Conservation (phyloP, 768 basidiomycete genomes). For the Suillus subalutaceus region DNA sequence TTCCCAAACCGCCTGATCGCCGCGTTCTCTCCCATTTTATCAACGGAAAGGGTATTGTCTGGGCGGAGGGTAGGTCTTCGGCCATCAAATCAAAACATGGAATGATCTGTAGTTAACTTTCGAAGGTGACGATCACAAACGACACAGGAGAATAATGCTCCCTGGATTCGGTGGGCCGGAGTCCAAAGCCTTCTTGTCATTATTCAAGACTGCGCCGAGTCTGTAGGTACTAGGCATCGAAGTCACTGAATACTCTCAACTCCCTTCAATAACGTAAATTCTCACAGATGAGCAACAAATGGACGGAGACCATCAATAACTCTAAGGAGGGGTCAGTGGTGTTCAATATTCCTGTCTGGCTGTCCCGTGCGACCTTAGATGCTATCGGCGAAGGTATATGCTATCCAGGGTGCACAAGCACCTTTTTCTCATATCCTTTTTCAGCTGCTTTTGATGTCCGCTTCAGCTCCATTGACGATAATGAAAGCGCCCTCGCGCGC, state of each 20-base stretch:
- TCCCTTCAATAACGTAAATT: neutral
- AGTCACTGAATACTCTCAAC: neutral
- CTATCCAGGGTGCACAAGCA: neutral
- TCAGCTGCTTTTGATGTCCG: slow-evolving; percentile 53
- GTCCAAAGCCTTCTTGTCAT: slow-evolving; percentile 50
- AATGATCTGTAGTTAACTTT: neutral
- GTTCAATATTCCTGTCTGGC: slow-evolving; percentile 30
- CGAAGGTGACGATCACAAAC: slow-evolving; percentile 47
- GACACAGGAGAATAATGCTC: slow-evolving; percentile 56
- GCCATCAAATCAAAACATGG: slow-evolving; percentile 16
- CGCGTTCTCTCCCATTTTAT: slow-evolving; percentile 19
- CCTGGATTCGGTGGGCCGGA: slow-evolving; percentile 59
- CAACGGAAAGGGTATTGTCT: slow-evolving; percentile 40
- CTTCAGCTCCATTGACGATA: slow-evolving; percentile 41
- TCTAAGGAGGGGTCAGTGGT: slow-evolving; percentile 16
- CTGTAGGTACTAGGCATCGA: slow-evolving; percentile 22
- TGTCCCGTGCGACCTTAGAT: slow-evolving; percentile 51
- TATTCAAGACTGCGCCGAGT: slow-evolving; percentile 44
- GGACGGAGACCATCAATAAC: slow-evolving; percentile 24
- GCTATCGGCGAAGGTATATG: slow-evolving; percentile 50
- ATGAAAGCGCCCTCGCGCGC: slow-evolving; percentile 11
- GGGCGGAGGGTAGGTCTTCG: slow-evolving; percentile 41
- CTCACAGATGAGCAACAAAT: slow-evolving; percentile 26
- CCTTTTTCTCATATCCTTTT: neutral
- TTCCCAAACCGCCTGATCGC: slow-evolving; percentile 37